phyloP scores from a whole-genome alignment of 1,284 basidiomycete species.

The Trichosporon asahii region DNA sequence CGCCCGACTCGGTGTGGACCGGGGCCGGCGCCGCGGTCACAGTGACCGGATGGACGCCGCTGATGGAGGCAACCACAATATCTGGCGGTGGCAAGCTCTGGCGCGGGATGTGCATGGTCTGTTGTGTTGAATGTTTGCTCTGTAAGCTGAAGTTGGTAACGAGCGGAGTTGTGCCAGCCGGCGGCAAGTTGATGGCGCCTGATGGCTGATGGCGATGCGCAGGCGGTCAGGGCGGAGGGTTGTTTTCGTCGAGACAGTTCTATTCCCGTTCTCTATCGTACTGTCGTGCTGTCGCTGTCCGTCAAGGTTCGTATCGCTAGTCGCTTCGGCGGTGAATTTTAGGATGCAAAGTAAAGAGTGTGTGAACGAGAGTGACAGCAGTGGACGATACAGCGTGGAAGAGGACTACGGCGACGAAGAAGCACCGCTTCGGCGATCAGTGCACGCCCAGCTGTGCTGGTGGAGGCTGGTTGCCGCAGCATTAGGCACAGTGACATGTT shows the following conservation, averaged over 20 bases:
- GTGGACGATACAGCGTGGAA: not conserved
- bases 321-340: no score
- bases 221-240: not conserved
- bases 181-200: not conserved
- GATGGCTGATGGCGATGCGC: no score
- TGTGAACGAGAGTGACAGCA: not conserved
- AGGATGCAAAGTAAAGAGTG: not conserved
- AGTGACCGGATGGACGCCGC: not conserved
- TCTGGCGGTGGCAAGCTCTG: not conserved
- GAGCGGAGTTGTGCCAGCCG: not conserved
- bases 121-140: not conserved
- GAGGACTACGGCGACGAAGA: not conserved
- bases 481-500: not conserved
- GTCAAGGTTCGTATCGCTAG: no score
- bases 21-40: not conserved
- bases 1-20: not conserved
- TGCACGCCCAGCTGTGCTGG: not conserved
- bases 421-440: conserved; percentile 2
- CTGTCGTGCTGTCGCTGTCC: no score
- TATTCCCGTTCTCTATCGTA: no score
- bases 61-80: not conserved
- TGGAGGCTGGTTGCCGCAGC: not conserved
- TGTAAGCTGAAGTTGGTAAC: no score
- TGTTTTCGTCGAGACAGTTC: not conserved
- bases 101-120: not conserved